A percentile compares a stretch with the other conserved stretches of the same genome.
phyloP scores from a whole-genome alignment of 345 rosid genomes.

The Citropsis articulata region DNA sequence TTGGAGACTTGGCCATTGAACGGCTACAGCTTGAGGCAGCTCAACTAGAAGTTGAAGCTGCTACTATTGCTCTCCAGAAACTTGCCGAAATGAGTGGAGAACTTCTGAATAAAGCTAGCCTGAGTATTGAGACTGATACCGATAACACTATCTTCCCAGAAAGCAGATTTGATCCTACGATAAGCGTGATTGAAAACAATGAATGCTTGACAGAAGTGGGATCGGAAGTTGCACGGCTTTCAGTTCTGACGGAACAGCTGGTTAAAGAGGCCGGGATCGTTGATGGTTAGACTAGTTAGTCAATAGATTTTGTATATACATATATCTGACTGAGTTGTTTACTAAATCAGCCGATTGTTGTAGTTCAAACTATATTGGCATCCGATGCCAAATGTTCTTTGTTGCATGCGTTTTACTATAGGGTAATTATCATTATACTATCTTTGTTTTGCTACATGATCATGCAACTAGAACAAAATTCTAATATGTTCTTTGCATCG shows the following conservation, averaged over 20 bases:
- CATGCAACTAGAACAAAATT: too few species aligned
- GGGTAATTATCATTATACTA: too few species aligned
- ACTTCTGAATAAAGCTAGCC: slow-evolving; percentile 45
- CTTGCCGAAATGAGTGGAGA: slow-evolving; percentile 70
- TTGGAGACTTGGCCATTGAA: slow-evolving; percentile 71
- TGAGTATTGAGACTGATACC: slow-evolving; percentile 37
- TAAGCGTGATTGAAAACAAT: slow-evolving; percentile 22
- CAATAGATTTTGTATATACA: slow-evolving; percentile 15
- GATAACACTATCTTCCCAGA: slow-evolving; percentile 19
- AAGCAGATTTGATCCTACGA: slow-evolving; percentile 9
- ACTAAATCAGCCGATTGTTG: slow-evolving; percentile 4
- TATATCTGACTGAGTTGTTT: not conserved
- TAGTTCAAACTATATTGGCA: not conserved
- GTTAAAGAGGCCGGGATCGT: slow-evolving; percentile 62
- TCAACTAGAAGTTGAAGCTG: slow-evolving; percentile 80
- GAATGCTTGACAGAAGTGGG: slow-evolving; percentile 47
- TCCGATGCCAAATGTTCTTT: not conserved
- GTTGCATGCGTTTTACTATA: not conserved
- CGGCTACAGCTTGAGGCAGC: slow-evolving; percentile 82
- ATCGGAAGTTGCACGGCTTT: slow-evolving; percentile 51
- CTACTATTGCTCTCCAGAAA: slow-evolving; percentile 60
- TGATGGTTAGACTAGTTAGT: slow-evolving; percentile 18
- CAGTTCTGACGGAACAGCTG: slow-evolving; percentile 61
- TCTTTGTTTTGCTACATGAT: too few species aligned
- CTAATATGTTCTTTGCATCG: too few species aligned